Evolutionary conservation across 805 yeast species (phyloP).

Genomic region (Barnettozyma salicaria): DNA sequence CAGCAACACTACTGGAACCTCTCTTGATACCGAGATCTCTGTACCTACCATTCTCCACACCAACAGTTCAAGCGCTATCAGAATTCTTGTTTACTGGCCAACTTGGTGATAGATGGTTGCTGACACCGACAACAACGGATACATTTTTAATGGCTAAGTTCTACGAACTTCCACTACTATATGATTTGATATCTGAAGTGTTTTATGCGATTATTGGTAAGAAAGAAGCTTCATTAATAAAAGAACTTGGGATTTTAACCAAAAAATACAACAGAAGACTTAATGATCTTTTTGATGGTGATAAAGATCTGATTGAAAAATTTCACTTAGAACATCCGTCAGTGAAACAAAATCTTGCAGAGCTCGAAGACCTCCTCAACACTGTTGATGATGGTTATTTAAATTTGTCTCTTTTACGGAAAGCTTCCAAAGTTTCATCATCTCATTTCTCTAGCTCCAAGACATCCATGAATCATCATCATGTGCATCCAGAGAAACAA

Average conservation of each 20-base stretch:
- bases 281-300: conserved; percentile 19
- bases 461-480: conserved; percentile 32
- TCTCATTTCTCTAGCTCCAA: conserved; percentile 44
- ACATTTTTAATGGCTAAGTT: conserved; percentile 55
- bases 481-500: conserved; percentile 20
- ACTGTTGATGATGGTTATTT: conserved; percentile 62
- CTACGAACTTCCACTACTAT: conserved; percentile 63
- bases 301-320: conserved; percentile 19
- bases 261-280: conserved; percentile 24
- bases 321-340: conserved; percentile 26
- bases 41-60: conserved; percentile 60
- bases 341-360: conserved; percentile 33
- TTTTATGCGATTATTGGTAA: conserved; percentile 64
- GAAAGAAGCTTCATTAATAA: conserved; percentile 46
- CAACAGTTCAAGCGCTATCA: conserved; percentile 56
- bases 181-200: conserved; percentile 63
- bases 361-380: conserved; percentile 49
- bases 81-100: conserved; percentile 79
- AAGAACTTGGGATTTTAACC: conserved; percentile 25
- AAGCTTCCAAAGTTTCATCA: conserved; percentile 33
- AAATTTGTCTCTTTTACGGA: conserved; percentile 48
- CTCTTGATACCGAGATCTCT: conserved; percentile 60
- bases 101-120: conserved; percentile 68
- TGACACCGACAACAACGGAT: conserved; percentile 64
- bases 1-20: conserved; percentile 42